Evolutionary conservation across 352 stramenopile genomes (phyloP), one percentile per base, ranked within the genome.

Genomic region (Globisporangium abappressorium): DNA sequence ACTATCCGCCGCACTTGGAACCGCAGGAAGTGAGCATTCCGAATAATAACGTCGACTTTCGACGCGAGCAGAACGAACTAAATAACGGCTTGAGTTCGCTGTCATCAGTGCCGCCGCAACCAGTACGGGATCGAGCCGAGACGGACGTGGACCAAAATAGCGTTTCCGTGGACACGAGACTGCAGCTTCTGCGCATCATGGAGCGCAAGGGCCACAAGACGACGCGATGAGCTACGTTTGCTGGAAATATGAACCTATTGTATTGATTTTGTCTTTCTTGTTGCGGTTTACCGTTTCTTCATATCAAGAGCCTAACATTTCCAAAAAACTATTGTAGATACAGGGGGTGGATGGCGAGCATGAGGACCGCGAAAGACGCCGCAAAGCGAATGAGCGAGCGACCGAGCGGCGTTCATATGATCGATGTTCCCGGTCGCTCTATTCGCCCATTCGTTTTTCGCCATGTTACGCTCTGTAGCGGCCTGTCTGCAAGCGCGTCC

Each of bases 1-100:
- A 80, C 20, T 92, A 88, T 56, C 73, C 80, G n/a, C 28, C 41
- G 46, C 56, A 71, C 33, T 26, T 71, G 4, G 59, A 62, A 15
- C 33, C 41, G 2, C 56, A 46, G 4, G 54, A 68, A 15, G 8
- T 12, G 9, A 57, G 34, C 12, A 57, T 5, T 60, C 1, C 20
- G 4, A 12, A 18, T 14, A 59, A 4, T 20, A 54, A 33, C 22
- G n/a, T 6, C 55, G 34, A 61, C 53, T 58, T 18, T 20, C 2
- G 26, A 6, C 54, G 26, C 0, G 26, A 20, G 33, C 20, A 46
- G 30, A 20, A 22, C 22, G 9, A 60, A 46, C 15, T 26, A 36
- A 30, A 55, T 24, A 41, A 41, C 34, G 2, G 9, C 34, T 6
- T 8, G 49, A 24, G 49, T 6, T 56, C 49, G n/a, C 9, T 26